Evolutionary conservation across 2,329 filamentous ascomycete genomes (phyloP), one percentile per base, ranked within the genome.

Genomic region (Fusarium drepaniforme): DNA sequence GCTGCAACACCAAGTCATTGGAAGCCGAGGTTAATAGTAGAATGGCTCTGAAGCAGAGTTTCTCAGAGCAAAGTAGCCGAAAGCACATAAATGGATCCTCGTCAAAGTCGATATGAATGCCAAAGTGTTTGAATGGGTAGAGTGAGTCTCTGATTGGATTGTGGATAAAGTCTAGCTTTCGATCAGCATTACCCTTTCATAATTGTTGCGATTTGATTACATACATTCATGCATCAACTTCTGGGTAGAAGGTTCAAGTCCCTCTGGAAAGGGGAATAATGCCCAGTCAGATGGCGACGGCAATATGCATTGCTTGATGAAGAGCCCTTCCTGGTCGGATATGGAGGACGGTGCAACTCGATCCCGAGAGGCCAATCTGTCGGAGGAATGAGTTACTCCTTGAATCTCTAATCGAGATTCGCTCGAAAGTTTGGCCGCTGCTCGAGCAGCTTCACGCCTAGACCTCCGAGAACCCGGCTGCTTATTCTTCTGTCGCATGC

Each of bases 401-500:
- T 37, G 51, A 8, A 3, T 12, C 12, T 37, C 12, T 1, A 6
- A 13, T 5, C 25, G 2, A 37, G 51, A 23, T 16, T 37, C n/a
- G 3, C 5, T 4, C 11, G 51, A 23, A 2, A 35, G 7, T 37
- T 6, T 12, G 3, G 28, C 30, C 21, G 18, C 18, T 23, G n/a
- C 51, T 21, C 57, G 57, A 42, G 57, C 57, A 40, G 57, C 57
- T 28, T 60, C 57, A 3, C 57, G 57, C 16, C 13, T 60, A 23
- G 57, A 60, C 3, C 57, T 18, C 13, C 57, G 37, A 2, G 57
- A 60, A 9, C 57, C 57, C 9, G 57, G 57, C 23, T 60, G 57
- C 57, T 60, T 60, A 15, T 60, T 60, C 57, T 60, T 60, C 37
- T 42, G 57, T 5, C 37, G 57, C 57, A 60, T 60, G 6, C 57